Conservation (phyloP, 495 filamentous ascomycete genomes). For the Terfezia boudieri region DNA sequence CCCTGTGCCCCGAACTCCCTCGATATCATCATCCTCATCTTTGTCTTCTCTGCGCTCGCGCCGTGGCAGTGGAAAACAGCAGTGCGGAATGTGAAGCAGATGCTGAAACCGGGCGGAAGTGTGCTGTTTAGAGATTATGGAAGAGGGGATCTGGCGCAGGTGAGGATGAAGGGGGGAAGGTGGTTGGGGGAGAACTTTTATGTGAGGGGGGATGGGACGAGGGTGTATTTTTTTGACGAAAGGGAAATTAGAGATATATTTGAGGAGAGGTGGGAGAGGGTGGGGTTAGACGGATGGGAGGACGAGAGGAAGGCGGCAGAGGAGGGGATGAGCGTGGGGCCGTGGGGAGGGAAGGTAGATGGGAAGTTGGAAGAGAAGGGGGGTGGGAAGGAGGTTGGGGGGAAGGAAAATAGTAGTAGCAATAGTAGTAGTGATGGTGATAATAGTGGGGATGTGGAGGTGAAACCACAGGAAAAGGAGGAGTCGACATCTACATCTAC, state of each 20-base stretch:
- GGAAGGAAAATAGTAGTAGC: background rate
- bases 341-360: conserved; percentile 1
- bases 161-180: conserved; percentile 80
- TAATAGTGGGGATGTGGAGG: background rate
- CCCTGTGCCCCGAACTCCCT: conserved; percentile 56
- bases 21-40: conserved; percentile 81
- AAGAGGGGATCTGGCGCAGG: conserved; percentile 82
- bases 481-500: conserved; percentile 6
- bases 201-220: conserved; percentile 78
- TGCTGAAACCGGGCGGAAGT: conserved; percentile 72
- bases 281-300: conserved; percentile 8
- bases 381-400: background rate
- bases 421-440: conserved; percentile 3
- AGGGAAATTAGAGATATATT: conserved; percentile 65
- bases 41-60: conserved; percentile 82
- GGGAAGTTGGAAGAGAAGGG: background rate
- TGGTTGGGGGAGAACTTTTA: conserved; percentile 95
- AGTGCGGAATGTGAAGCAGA: conserved; percentile 52
- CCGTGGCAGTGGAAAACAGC: conserved; percentile 69
- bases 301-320: conserved; percentile 16
- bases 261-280: conserved; percentile 22
- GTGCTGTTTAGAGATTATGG: conserved; percentile 93
- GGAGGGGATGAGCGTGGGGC: conserved; percentile 5
- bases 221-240: conserved; percentile 90
- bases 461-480: background rate